Percentiles rank a stretch among this genome's conserved stretches.
Conservation (phyloP, 257 asterid genomes). For the Solanum appendiculatum region DNA sequence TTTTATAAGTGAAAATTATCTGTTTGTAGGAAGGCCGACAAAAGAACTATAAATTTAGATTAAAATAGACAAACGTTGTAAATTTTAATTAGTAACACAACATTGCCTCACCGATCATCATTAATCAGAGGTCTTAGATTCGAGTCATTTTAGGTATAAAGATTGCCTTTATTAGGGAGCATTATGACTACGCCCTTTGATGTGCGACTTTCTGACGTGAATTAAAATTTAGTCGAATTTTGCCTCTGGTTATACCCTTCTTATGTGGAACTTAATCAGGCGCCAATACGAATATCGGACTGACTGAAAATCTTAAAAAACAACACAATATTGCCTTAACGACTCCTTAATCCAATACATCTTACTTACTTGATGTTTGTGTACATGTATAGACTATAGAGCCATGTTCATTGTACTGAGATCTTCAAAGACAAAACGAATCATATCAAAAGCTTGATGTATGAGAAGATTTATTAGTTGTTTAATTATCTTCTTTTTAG, state of each 20-base stretch:
- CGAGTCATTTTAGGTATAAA: not conserved
- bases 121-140: not conserved
- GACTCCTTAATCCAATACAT: not conserved
- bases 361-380: not conserved
- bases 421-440: not conserved
- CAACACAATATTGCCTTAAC: not conserved
- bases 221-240: not conserved
- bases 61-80: not conserved
- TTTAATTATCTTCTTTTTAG: not conserved
- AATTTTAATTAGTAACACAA: not conserved
- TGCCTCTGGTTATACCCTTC: not conserved
- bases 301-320: no score
- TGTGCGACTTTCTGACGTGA: accelerated
- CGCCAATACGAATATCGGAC: not conserved
- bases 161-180: not conserved
- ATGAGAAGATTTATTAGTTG: not conserved
- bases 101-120: not conserved
- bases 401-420: not conserved
- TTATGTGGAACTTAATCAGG: no score
- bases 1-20: not conserved
- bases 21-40: not conserved
- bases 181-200: not conserved
- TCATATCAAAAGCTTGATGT: not conserved
- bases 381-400: not conserved
- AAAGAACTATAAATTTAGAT: not conserved